These are phyloP conservation scores for Acephala macrosclerotiorum DNA, from an alignment of 2,329 filamentous ascomycete species.

Conservation along the genomic window DNA sequence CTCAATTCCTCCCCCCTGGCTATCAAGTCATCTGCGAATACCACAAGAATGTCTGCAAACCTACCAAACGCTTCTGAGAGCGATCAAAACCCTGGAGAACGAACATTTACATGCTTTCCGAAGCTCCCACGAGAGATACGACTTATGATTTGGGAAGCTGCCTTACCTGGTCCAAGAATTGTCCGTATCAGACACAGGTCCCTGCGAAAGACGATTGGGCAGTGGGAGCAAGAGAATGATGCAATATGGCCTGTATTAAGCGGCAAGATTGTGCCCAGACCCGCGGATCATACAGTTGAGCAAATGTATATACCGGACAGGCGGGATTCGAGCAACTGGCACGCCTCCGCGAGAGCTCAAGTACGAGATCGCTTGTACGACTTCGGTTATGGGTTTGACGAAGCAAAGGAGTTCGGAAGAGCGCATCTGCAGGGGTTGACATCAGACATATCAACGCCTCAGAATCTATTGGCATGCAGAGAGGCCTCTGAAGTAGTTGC, in stretches of 20 bases:
- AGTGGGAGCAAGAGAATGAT: not conserved
- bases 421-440: not conserved
- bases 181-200: not conserved
- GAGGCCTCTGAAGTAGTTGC: not conserved
- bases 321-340: too few species aligned
- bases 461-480: not conserved
- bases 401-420: not conserved
- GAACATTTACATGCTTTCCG: not conserved
- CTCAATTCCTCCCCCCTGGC: too few species aligned
- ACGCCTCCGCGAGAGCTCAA: too few species aligned
- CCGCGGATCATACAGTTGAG: too few species aligned
- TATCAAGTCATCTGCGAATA: too few species aligned
- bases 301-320: too few species aligned
- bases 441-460: not conserved
- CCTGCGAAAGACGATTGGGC: not conserved
- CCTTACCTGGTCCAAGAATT: not conserved
- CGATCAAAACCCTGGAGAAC: too few species aligned
- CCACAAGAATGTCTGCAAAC: too few species aligned
- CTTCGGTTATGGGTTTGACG: not conserved
- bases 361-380: too few species aligned
- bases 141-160: not conserved
- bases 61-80: too few species aligned
- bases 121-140: not conserved
- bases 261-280: not conserved
- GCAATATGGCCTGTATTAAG: not conserved